Conservation (phyloP, 495 filamentous ascomycete genomes). For the Annulohypoxylon bovei region DNA sequence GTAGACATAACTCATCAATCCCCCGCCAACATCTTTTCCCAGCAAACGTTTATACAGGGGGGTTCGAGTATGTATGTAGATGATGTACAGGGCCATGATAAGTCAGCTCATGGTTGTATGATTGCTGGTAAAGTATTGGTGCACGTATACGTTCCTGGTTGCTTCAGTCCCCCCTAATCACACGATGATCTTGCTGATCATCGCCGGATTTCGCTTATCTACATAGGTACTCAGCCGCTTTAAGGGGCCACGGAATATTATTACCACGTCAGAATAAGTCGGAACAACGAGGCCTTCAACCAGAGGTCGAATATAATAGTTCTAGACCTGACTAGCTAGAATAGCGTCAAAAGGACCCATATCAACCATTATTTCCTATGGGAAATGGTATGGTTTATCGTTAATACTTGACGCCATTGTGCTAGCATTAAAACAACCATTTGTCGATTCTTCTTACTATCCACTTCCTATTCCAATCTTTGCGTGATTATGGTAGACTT, state of each 20-base stretch:
- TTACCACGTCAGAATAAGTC: background rate
- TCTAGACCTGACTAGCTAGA: background rate
- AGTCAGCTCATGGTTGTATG: slow-evolving; percentile 8
- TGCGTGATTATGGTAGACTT: background rate
- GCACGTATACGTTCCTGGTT: slow-evolving; percentile 2
- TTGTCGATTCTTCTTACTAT: background rate
- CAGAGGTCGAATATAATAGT: background rate
- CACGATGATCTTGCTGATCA: slow-evolving; percentile 3
- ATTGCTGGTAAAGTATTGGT: slow-evolving; percentile 2
- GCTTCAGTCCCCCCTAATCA: slow-evolving; percentile 8
- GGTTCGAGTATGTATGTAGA: background rate
- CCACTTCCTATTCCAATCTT: background rate
- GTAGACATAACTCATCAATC: background rate
- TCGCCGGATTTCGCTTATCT: slow-evolving; percentile 3
- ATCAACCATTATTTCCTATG: background rate
- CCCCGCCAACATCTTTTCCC: background rate
- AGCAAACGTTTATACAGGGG: background rate
- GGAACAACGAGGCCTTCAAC: background rate
- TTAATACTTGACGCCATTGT: background rate
- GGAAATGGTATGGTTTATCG: background rate
- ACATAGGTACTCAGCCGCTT: background rate
- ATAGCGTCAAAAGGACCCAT: slow-evolving; percentile 2
- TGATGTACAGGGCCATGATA: slow-evolving; percentile 7
- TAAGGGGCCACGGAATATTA: background rate
- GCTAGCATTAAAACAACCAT: background rate